Evolutionary conservation across 495 filamentous ascomycete species (phyloP).

Genomic region (Geopyxis carbonaria): DNA sequence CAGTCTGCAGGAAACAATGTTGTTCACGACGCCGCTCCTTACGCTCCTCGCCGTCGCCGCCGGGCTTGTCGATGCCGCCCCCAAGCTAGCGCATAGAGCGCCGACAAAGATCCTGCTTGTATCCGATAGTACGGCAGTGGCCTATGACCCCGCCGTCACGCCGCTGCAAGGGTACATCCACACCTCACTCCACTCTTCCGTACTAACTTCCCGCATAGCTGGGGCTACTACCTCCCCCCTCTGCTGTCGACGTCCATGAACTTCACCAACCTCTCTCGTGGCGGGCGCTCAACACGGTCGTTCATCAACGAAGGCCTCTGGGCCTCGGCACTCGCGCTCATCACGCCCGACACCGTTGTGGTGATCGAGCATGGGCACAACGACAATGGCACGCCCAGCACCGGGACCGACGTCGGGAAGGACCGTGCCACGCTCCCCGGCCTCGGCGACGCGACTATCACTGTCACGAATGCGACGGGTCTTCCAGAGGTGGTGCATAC

Average conservation of each 20-base stretch:
- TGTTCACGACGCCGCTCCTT: too few species aligned
- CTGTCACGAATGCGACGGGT: conserved; percentile 9
- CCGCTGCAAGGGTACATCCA: conserved; percentile 8
- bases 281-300: conserved; percentile 14
- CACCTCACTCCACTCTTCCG: neutral
- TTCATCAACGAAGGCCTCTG: conserved; percentile 17
- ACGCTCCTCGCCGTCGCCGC: too few species aligned
- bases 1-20: too few species aligned
- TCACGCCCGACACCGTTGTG: conserved; percentile 13
- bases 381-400: conserved; percentile 13
- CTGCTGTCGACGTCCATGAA: neutral
- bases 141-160: conserved; percentile 10
- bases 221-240: conserved; percentile 17
- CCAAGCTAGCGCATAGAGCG: too few species aligned
- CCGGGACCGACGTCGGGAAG: conserved; percentile 11
- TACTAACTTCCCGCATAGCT: conserved; percentile 7
- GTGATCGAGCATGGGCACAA: conserved; percentile 20
- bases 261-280: conserved; percentile 9
- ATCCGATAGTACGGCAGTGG: conserved; percentile 15
- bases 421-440: conserved; percentile 13
- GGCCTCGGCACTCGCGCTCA: conserved; percentile 10
- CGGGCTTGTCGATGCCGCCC: too few species aligned
- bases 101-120: too few species aligned
- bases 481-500: conserved; percentile 10
- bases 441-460: conserved; percentile 10